Conservation (phyloP, 306 rosid genomes). For the Corylus americana region DNA sequence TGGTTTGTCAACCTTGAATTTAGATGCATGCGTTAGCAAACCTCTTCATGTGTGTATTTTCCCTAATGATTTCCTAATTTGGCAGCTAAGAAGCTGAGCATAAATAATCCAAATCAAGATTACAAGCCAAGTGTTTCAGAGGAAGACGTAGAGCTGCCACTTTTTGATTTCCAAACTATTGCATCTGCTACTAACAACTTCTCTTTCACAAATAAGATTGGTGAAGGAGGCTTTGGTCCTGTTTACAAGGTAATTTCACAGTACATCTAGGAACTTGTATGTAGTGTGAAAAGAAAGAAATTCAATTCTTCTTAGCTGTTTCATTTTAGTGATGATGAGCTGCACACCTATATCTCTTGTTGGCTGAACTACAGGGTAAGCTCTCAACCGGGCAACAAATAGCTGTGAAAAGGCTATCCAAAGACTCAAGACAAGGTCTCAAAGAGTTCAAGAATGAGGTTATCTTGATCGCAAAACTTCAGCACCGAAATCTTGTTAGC, state of each 20-base stretch:
- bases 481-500: conserved; percentile 50
- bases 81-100: background rate
- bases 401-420: conserved; percentile 48
- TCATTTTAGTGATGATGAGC: background rate
- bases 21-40: background rate
- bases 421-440: conserved; percentile 42
- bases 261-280: background rate
- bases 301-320: too few species aligned
- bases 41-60: background rate
- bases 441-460: conserved; percentile 54
- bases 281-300: background rate
- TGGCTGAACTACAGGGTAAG: conserved; percentile 29
- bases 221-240: conserved; percentile 59
- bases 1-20: background rate
- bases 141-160: conserved; percentile 33
- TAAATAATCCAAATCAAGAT: background rate
- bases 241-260: conserved; percentile 43
- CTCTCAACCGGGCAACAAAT: conserved; percentile 42
- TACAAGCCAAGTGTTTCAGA: conserved; percentile 15
- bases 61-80: background rate
- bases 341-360: background rate
- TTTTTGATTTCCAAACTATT: conserved; percentile 36
- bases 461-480: conserved; percentile 45
- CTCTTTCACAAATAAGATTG: conserved; percentile 43
- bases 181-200: conserved; percentile 48